phyloP scores from a whole-genome alignment of 108 stramenopile species.

The Aurantiochytrium sp. region DNA sequence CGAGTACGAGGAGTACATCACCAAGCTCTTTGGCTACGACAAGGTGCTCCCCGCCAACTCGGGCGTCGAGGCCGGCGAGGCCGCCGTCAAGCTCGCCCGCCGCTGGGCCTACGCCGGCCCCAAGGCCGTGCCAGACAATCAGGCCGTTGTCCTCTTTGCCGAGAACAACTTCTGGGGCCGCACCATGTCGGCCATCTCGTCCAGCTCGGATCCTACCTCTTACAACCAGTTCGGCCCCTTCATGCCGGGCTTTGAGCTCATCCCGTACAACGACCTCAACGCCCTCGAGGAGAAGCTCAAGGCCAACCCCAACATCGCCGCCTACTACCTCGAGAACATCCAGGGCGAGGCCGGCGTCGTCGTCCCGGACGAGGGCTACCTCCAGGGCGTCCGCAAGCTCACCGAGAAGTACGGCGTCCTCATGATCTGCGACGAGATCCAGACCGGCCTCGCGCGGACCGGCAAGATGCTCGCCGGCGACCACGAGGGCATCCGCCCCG shows the following conservation, averaged over 20 bases:
- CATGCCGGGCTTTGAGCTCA: constrained; percentile 87
- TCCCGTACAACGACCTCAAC: constrained; percentile 80
- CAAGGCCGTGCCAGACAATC: constrained; percentile 82
- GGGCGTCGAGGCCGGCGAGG: constrained; percentile 98
- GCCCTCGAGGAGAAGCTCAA: constrained; percentile 77
- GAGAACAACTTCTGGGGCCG: constrained; percentile 98
- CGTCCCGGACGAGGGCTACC: constrained; percentile 91
- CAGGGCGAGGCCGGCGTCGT: constrained; percentile 99
- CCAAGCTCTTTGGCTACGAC: constrained; percentile 86
- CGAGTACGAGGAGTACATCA: constrained; percentile 81
- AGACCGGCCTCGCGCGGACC: constrained; percentile 94
- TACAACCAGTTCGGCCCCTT: constrained; percentile 83
- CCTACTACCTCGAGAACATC: constrained; percentile 98
- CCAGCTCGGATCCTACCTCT: constrained; percentile 86
- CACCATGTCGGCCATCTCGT: constrained; percentile 93
- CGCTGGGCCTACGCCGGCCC: constrained; percentile 85
- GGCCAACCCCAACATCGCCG: constrained; percentile 79
- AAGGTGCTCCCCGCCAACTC: constrained; percentile 97
- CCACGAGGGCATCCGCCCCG: constrained; percentile 84
- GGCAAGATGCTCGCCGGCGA: constrained; percentile 84
- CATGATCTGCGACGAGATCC: constrained; percentile 96
- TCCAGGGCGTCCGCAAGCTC: constrained; percentile 74
- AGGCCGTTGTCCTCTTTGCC: constrained; percentile 85
- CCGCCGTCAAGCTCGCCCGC: constrained; percentile 87
- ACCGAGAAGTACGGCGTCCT: constrained; percentile 91